Base-by-base conservation (phyloP, 116 monocot species). In the Zostera marina region DNA sequence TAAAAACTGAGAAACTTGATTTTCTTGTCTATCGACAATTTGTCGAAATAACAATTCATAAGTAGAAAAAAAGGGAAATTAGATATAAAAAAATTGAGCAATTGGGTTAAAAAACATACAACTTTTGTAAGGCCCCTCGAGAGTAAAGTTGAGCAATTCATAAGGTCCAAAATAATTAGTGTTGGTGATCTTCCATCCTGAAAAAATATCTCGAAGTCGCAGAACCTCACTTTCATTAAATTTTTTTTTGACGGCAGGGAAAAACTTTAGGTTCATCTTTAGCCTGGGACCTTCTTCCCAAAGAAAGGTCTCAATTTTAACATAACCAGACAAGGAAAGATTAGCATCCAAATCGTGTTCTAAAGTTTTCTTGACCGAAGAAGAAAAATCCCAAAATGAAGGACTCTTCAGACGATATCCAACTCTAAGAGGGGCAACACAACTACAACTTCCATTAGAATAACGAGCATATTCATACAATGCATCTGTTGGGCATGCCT, bases 261-360 rank as follows among this genome's bases (percentile, higher is more conserved):
- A 45, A 45, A 45, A 1, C 1, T 45, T 45, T 11, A 45, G 53
- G 45, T 76, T 56, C 82, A 96, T 96, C 63, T 54, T 72, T 56
- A 96, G 66, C 67, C 96, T 82, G 63, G 89, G 96, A 57, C 89
- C 96, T 66, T 82, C 76, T 78, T 85, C 85, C 96, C 96, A 96
- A 8, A 68, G 49, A 74, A 72, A 77, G 41, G 82, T 72, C 59
- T 70, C 74, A 63, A 89, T 68, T 21, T 78, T 54, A 73, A 70
- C 52, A 49, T 52, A n/a, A 60, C 24, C 41, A 89, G 62, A 9
- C 12, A 5, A 56, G 89, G 79, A 5, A 56, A 96, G 79, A 32
- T 82, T 77, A 64, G 22, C 11, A 14, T 88, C 73, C 49, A 89
- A 65, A 44, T 78, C 82, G 4, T 13, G 23, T 69, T 74, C 59